Evolutionary conservation across 331 rosid genomes (phyloP).

Genomic region (Malus hybrid): DNA sequence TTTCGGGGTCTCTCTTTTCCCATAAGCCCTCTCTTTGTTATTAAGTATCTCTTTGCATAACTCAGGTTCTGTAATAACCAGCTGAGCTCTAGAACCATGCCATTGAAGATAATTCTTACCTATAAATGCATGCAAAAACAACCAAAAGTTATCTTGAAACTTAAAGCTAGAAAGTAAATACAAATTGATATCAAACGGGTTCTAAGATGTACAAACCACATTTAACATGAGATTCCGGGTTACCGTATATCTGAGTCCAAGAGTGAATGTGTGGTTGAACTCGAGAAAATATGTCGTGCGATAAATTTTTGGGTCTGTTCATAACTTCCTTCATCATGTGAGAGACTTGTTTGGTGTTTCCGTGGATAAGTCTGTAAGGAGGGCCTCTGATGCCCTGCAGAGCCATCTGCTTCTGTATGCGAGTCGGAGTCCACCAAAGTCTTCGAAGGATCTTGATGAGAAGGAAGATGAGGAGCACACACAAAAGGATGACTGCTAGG

Average conservation of each 20-base stretch:
- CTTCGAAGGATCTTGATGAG: neutral
- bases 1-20: neutral
- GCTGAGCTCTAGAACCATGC: constrained; percentile 11
- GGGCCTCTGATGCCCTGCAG: constrained; percentile 33
- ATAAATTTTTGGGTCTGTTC: constrained; percentile 5
- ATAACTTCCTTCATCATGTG: constrained; percentile 16
- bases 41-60: constrained; percentile 19
- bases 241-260: constrained; percentile 18
- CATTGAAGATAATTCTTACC: constrained; percentile 29
- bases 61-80: constrained; percentile 19
- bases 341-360: constrained; percentile 19
- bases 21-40: constrained; percentile 5
- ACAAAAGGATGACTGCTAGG: neutral
- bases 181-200: too few relatives aligned
- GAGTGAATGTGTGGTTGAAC: constrained; percentile 17
- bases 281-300: constrained; percentile 5
- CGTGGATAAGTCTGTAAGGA: constrained; percentile 23
- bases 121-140: neutral
- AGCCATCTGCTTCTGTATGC: constrained; percentile 15
- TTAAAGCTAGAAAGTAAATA: too few relatives aligned
- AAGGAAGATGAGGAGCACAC: neutral
- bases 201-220: too few relatives aligned
- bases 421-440: constrained; percentile 24
- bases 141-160: neutral
- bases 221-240: too few relatives aligned